Conservation (phyloP, 345 rosid species). For the Sonneratia caseolaris region DNA sequence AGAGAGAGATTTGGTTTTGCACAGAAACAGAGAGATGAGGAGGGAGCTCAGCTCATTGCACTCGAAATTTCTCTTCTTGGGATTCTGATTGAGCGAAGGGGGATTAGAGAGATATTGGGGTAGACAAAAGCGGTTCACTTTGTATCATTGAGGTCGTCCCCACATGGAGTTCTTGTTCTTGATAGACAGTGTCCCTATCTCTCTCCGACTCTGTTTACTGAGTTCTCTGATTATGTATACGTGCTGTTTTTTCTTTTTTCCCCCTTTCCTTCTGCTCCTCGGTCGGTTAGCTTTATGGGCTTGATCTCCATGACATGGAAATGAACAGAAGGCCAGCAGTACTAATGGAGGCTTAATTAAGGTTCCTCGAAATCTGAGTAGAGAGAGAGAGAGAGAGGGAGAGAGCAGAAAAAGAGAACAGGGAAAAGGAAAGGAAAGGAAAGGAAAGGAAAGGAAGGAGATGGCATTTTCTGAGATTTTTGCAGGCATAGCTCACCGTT, state of each 20-base stretch:
- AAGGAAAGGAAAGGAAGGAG: not conserved
- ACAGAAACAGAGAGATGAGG: not conserved
- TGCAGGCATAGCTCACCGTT: slow-evolving; percentile 5
- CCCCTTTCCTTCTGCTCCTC: not conserved
- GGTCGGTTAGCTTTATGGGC: slow-evolving; percentile 6
- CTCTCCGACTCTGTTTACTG: not conserved
- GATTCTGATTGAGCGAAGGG: not conserved
- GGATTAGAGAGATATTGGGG: slow-evolving; percentile 1
- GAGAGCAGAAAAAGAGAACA: slow-evolving; percentile 35
- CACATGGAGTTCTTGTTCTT: slow-evolving; percentile 13
- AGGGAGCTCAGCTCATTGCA: slow-evolving; percentile 2
- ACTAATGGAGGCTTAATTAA: slow-evolving; percentile 9
- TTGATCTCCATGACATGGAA: slow-evolving; percentile 29
- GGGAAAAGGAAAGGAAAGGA: not conserved
- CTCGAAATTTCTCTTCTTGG: not conserved
- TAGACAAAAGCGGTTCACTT: slow-evolving; percentile 16
- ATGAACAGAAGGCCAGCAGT: slow-evolving; percentile 4
- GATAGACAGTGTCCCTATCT: not conserved
- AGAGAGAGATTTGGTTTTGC: not conserved
- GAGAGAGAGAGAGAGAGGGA: slow-evolving; percentile 24
- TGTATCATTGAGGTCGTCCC: slow-evolving; percentile 18
- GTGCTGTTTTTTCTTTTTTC: not conserved
- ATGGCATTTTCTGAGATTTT: slow-evolving; percentile 3
- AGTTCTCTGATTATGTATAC: not conserved
- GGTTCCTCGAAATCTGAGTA: slow-evolving; percentile 30